Evolutionary conservation across 257 asterid genomes (phyloP), one percentile per base, ranked within the genome.

Genomic region (Asclepias syriaca): DNA sequence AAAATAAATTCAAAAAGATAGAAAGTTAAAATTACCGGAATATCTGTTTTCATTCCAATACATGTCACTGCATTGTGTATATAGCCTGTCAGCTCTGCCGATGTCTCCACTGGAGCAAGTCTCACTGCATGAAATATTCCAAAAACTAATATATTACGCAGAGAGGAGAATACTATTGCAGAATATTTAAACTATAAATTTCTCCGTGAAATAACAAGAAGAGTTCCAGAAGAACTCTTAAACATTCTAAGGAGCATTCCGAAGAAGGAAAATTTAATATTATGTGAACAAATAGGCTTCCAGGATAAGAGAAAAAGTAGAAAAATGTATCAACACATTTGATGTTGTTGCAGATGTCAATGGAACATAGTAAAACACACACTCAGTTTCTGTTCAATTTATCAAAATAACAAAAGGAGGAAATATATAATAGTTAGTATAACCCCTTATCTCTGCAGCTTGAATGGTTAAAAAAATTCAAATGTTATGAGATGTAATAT

Each of bases 51-150:
- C 97, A 90, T 88, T 85, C 96, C 98, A 70, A 95, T 77, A 77
- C 98, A 95, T 78, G 98, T 90, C 66, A 92, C 96, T 55, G 81
- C 96, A 77, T 90, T 88, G 89, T 84, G 96, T 70, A 69, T 89
- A 77, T 85, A 88, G 66, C 98, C 97, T 48, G 97, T 94, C 89
- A 94, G 78, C 75, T 76, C 80, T 54, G 40, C 80, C 22, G 99
- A 90, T 77, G 72, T 66, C 80, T 88, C 98, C 78, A 90, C 97
- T 15, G 96, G 96, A 81, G 95, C 98, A 74, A 95, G 94, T 83
- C 97, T 85, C 92, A 92, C 99, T 90, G 90, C 83, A 86, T 45
- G 69, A 77, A 70, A 27, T 72, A 40, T 71, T 72, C 40, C 64
- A 72, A 72, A 68, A 73, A 78, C 71, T 66, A 71, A 45, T 77